phyloP scores from a whole-genome alignment of 805 yeast genomes.

The Yamadazyma ubonensis region DNA sequence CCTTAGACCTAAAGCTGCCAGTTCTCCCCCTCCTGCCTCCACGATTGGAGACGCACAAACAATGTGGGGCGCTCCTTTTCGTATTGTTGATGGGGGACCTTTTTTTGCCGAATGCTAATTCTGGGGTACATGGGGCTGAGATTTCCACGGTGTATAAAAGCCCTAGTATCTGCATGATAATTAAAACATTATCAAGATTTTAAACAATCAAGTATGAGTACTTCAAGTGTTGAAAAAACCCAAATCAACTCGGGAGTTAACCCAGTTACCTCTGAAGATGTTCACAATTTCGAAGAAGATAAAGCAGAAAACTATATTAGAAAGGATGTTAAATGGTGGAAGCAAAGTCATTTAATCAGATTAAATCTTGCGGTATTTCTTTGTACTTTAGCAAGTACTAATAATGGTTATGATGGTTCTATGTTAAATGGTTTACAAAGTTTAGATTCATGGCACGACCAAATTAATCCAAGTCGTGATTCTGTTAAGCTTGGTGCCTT shows the following conservation, averaged over 20 bases:
- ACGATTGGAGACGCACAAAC: neutral
- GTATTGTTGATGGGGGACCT: neutral
- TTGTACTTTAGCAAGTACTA: constrained; percentile 47
- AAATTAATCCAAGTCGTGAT: constrained; percentile 37
- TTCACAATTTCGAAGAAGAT: constrained; percentile 4
- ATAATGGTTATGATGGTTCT: constrained; percentile 49
- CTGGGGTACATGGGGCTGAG: neutral
- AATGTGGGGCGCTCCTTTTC: constrained; percentile 4
- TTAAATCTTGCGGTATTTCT: constrained; percentile 40
- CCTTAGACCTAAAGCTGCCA: too few species aligned
- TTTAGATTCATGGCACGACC: constrained; percentile 40
- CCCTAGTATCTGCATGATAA: neutral
- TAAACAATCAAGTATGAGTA: too few species aligned
- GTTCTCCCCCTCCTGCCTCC: constrained; percentile 2
- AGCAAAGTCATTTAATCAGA: constrained; percentile 35
- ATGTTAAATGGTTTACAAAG: constrained; percentile 53
- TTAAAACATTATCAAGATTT: neutral
- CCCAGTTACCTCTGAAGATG: neutral
- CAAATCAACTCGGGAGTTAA: neutral
- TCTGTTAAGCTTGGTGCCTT: constrained; percentile 39
- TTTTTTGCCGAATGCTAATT: too few species aligned
- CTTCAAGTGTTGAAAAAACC: constrained; percentile 13
- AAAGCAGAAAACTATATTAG: constrained; percentile 18
- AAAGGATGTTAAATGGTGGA: constrained; percentile 28
- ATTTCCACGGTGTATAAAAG: constrained; percentile 1